phyloP scores from a whole-genome alignment of 2,329 filamentous ascomycete species.

The Coniochaeta pulveracea region DNA sequence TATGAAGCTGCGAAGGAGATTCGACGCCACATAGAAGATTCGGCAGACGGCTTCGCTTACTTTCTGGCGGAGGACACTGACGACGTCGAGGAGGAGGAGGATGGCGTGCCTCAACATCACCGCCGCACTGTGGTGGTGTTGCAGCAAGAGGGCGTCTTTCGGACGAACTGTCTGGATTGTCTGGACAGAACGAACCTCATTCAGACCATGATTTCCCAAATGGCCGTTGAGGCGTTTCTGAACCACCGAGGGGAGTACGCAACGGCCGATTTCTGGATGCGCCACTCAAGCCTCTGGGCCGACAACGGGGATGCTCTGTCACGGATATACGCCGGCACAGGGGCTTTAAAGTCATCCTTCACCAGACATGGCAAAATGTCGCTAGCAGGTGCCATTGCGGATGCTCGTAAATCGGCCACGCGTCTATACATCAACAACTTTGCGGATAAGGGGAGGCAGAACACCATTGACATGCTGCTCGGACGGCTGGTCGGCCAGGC shows the following conservation, averaged over 20 bases:
- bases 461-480: slow-evolving; percentile 87
- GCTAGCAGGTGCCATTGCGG: slow-evolving; percentile 82
- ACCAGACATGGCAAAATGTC: slow-evolving; percentile 95
- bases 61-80: slow-evolving; percentile 68
- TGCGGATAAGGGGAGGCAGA: slow-evolving; percentile 82
- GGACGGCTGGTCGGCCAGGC: slow-evolving; percentile 74
- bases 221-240: slow-evolving; percentile 82
- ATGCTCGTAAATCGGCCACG: slow-evolving; percentile 88
- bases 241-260: slow-evolving; percentile 58
- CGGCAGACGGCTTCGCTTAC: slow-evolving; percentile 84
- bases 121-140: slow-evolving; percentile 55
- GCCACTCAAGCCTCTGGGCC: slow-evolving; percentile 89
- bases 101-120: slow-evolving; percentile 20
- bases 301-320: slow-evolving; percentile 93
- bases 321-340: slow-evolving; percentile 92
- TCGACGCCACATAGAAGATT: slow-evolving; percentile 62
- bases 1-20: slow-evolving; percentile 90
- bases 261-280: slow-evolving; percentile 75
- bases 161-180: slow-evolving; percentile 94
- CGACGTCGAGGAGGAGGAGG: slow-evolving; percentile 31
- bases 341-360: slow-evolving; percentile 89
- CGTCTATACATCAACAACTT: slow-evolving; percentile 97
- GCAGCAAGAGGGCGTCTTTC: slow-evolving; percentile 90
- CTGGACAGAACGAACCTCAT: slow-evolving; percentile 92
- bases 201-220: slow-evolving; percentile 88